Evolutionary conservation across 257 asterid genomes (phyloP).

Genomic region (Solanum bulbocastanum): DNA sequence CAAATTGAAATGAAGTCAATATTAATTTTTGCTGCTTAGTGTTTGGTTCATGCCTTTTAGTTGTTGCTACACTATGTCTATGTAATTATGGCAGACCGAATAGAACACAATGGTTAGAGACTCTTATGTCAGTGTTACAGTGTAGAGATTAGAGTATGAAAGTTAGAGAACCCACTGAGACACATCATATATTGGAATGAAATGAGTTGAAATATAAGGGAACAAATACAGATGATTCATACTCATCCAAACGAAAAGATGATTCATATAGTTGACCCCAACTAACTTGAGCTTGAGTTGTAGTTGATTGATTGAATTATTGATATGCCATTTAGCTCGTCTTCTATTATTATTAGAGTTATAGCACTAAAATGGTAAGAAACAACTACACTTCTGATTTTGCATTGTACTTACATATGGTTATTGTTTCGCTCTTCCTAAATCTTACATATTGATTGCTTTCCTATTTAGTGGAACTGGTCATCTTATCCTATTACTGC

Average conservation of each 20-base stretch:
- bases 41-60: not conserved
- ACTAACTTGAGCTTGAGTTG: not conserved
- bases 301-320: not conserved
- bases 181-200: not conserved
- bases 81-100: not conserved
- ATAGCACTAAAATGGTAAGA: not conserved
- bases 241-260: not conserved
- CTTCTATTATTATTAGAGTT: not conserved
- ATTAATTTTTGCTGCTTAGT: not conserved
- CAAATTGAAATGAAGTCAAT: not conserved
- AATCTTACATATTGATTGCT: not conserved
- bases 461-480: not conserved
- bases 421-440: not conserved
- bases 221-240: not conserved
- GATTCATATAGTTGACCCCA: not conserved
- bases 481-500: not conserved
- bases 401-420: not conserved
- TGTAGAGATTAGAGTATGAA: not conserved
- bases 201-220: not conserved
- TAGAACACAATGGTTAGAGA: not conserved
- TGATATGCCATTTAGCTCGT: not conserved
- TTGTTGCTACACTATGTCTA: not conserved
- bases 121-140: not conserved
- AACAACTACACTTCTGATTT: not conserved
- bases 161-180: not conserved